Percentiles rank a stretch among this genome's conserved stretches.
phyloP scores from a whole-genome alignment of 345 rosid species.

The Eucalyptus curtisii region DNA sequence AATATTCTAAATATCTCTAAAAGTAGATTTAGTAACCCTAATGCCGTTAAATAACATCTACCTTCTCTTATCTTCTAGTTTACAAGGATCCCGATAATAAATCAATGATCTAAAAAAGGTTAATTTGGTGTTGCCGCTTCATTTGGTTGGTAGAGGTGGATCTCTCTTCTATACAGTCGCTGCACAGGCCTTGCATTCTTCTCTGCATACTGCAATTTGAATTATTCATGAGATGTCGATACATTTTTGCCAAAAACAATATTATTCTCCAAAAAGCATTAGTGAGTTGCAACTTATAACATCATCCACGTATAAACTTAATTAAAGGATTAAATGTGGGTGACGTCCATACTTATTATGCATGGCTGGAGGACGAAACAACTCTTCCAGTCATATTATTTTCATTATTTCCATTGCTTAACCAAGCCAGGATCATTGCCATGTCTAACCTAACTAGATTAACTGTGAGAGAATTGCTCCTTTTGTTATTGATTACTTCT shows the following conservation, averaged over 20 bases:
- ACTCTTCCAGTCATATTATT: not conserved
- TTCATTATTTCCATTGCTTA: not conserved
- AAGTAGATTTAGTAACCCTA: not conserved
- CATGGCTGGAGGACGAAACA: not conserved
- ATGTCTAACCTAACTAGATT: not conserved
- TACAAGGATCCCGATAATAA: not conserved
- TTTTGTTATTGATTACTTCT: not conserved
- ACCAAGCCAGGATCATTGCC: not conserved
- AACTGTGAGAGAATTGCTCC: not conserved
- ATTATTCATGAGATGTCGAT: not conserved
- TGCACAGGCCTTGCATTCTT: constrained; percentile 48
- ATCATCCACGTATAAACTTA: not conserved
- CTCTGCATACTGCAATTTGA: constrained; percentile 29
- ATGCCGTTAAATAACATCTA: not conserved
- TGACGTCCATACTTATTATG: not conserved
- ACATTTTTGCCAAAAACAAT: not conserved
- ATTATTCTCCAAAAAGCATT: not conserved
- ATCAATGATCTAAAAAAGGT: not conserved
- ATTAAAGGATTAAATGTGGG: not conserved
- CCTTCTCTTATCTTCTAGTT: not conserved
- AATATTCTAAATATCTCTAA: not conserved
- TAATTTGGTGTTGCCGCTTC: not conserved
- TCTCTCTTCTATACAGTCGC: constrained; percentile 8
- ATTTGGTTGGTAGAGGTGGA: not conserved
- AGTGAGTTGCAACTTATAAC: not conserved